Evolutionary conservation across 257 asterid genomes (phyloP).

Genomic region (Solanum piurae): DNA sequence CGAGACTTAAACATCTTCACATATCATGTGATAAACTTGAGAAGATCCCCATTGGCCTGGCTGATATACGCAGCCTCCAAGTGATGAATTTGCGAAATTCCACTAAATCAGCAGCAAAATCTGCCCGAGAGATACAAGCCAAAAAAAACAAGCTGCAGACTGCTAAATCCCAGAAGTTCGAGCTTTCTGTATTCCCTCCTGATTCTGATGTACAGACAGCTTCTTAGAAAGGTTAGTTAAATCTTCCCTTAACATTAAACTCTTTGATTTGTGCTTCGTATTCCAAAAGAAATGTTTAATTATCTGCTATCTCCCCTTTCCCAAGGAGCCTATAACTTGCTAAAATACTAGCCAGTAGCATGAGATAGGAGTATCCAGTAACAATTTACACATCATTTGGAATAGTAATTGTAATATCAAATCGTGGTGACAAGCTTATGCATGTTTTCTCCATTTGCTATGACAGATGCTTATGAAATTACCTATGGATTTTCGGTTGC

Average conservation of each 20-base stretch:
- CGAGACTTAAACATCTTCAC: constrained; percentile 12
- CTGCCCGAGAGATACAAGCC: constrained; percentile 14
- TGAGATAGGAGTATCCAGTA: neutral
- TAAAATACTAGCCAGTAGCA: neutral
- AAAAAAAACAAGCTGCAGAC: neutral
- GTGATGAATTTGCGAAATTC: constrained; percentile 7
- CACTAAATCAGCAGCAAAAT: constrained; percentile 7
- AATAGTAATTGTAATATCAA: neutral
- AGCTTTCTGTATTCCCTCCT: constrained; percentile 1
- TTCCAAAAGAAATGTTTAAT: neutral
- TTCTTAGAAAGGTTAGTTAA: neutral
- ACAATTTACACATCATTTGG: neutral
- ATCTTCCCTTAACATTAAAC: neutral
- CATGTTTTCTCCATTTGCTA: neutral
- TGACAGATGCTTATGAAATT: neutral
- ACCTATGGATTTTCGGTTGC: neutral
- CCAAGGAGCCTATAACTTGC: neutral
- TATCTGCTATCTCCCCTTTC: neutral
- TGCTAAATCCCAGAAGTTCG: neutral
- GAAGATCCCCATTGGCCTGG: constrained; percentile 15
- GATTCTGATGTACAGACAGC: neutral
- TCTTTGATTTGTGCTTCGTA: neutral
- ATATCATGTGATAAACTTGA: constrained; percentile 14
- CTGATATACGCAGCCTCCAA: constrained; percentile 12
- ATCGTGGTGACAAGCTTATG: neutral